phyloP scores from a whole-genome alignment of 495 filamentous ascomycete genomes.

The Aspergillus cavernicola region DNA sequence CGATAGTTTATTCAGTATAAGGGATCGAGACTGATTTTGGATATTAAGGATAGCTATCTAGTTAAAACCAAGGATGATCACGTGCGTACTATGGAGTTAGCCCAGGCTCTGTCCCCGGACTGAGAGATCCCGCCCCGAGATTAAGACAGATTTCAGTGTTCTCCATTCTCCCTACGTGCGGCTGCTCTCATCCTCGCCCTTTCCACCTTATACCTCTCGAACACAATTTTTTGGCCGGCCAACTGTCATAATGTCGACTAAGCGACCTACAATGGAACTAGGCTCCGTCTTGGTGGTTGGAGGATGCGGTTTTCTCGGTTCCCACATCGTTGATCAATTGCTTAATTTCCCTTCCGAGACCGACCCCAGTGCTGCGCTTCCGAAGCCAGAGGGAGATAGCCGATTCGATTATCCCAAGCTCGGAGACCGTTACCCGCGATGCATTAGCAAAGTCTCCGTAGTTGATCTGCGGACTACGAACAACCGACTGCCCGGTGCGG shows the following conservation, averaged over 20 bases:
- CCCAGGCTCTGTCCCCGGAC: neutral
- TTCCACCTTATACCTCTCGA: constrained; percentile 2
- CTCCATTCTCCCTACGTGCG: neutral
- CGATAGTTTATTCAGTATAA: too few relatives aligned
- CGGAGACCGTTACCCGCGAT: constrained; percentile 37
- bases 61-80: too few relatives aligned
- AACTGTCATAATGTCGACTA: constrained; percentile 29
- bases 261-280: constrained; percentile 34
- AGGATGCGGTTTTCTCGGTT: constrained; percentile 57
- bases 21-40: too few relatives aligned
- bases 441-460: constrained; percentile 64
- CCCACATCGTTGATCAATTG: constrained; percentile 56
- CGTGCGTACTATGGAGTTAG: neutral
- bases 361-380: constrained; percentile 41
- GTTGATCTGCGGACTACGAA: constrained; percentile 75
- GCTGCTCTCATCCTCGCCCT: constrained; percentile 11
- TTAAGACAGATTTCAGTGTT: constrained; percentile 7
- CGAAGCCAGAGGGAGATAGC: constrained; percentile 34
- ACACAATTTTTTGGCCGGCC: constrained; percentile 1
- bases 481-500: constrained; percentile 70
- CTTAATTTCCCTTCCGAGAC: constrained; percentile 49
- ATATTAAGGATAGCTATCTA: too few relatives aligned
- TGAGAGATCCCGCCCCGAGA: constrained; percentile 4
- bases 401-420: constrained; percentile 42
- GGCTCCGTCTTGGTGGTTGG: constrained; percentile 54